Percentiles rank a stretch among this genome's conserved stretches.
phyloP scores from a whole-genome alignment of 306 rosid species.

The Glycine soja region DNA sequence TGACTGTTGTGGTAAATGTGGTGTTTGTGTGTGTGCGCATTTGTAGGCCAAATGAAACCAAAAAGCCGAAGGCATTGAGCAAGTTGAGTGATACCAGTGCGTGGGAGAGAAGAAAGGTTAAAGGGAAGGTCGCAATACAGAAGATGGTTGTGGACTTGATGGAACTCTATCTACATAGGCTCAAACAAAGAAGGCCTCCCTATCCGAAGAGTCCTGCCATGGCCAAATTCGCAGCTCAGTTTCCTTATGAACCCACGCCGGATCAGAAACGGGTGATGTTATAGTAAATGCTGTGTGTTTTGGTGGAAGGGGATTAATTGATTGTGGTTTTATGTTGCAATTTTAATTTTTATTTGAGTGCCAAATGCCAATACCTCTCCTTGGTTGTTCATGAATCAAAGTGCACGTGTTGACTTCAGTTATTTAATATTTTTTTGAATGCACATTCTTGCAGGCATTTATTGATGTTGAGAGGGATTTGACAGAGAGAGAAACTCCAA shows the following conservation, averaged over 20 bases:
- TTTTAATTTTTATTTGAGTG: slow-evolving; percentile 19
- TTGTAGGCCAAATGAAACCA: slow-evolving; percentile 85
- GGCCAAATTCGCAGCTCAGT: slow-evolving; percentile 69
- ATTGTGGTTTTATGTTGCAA: slow-evolving; percentile 23
- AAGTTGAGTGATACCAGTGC: slow-evolving; percentile 74
- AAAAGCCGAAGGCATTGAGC: slow-evolving; percentile 82
- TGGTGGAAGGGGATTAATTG: neutral
- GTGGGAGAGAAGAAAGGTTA: slow-evolving; percentile 85
- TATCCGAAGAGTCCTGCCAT: slow-evolving; percentile 62
- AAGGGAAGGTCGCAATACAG: slow-evolving; percentile 94
- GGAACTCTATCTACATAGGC: slow-evolving; percentile 91
- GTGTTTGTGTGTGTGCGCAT: slow-evolving; percentile 8
- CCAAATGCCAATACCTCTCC: neutral
- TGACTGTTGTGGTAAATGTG: slow-evolving; percentile 31
- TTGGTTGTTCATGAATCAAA: slow-evolving; percentile 19
- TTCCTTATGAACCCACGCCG: slow-evolving; percentile 81
- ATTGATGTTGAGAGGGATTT: slow-evolving; percentile 87
- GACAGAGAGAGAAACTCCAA: slow-evolving; percentile 86
- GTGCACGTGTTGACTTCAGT: neutral
- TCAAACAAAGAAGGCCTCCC: slow-evolving; percentile 86
- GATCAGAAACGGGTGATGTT: slow-evolving; percentile 75
- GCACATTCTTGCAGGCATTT: slow-evolving; percentile 69
- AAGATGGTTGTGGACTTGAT: slow-evolving; percentile 98
- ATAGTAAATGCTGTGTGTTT: slow-evolving; percentile 23
- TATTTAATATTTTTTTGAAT: slow-evolving; percentile 40